Evolutionary conservation across 73 alveolate species (phyloP), one percentile per base, ranked within the genome.

Genomic region (Loxodes magnus): DNA sequence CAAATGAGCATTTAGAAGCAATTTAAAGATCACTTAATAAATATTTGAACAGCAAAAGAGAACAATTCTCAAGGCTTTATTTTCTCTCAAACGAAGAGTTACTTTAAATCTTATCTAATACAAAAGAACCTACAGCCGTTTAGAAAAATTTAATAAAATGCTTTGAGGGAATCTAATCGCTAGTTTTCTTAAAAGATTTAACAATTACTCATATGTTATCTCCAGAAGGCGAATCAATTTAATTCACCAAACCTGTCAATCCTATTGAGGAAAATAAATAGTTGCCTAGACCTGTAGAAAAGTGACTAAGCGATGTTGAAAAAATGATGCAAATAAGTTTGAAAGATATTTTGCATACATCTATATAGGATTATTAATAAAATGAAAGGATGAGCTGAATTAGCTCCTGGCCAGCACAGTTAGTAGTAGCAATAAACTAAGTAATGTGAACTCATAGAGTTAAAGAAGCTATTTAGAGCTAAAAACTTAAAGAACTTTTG

Each of bases 1-100:
- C 81, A 59, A 84, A 86, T 31, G 59, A 77, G 35, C 79, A 74
- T 17, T 75, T 88, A 43, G 95, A 82, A 42, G 72, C 68, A 44
- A 82, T 88, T 14, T 59, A 81, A 16, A 84, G 71, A 74, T 74
- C 87, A 14, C 68, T 88, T 6, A 74, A 84, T 31, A 92, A 79
- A 30, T 83, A 71, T 50, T 57, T 83, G 46, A 82, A 80, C 31
- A 70, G 91, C 12, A 87, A 87, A 59, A 58, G 97, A 67, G 94
- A 82, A 53, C 68, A 68, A 41, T 86, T 86, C 74, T 94, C 96
- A 34, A 68, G 90, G 59, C 93, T 95, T 84, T 95, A 95, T 66
- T 95, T 95, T 90, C 77, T 95, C 52, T 95, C 99, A 23, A 95
- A 95, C 67, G 99, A 95, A 54, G 99, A 95, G 72, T 74, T 95